Evolutionary conservation across 768 basidiomycete genomes (phyloP).

Genomic region (Serendipita sp.): DNA sequence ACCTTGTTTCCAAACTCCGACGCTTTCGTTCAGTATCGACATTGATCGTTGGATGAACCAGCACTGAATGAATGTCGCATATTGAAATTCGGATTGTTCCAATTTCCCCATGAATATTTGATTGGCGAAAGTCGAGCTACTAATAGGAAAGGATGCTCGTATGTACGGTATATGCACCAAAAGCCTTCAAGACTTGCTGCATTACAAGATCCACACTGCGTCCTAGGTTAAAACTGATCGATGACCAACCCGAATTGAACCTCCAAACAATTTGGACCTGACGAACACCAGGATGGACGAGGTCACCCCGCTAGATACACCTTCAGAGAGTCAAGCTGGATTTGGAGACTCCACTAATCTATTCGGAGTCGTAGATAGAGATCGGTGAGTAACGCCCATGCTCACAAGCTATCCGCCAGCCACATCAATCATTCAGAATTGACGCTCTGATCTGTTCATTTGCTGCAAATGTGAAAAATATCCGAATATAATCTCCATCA

Average conservation of each 20-base stretch:
- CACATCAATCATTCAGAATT: background rate
- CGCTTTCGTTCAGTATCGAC: too few species aligned
- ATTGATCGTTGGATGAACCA: too few species aligned
- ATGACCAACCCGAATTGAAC: background rate
- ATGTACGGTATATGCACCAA: too few species aligned
- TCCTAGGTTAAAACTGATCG: too few species aligned
- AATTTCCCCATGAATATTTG: too few species aligned
- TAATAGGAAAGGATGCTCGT: too few species aligned
- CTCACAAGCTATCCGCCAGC: background rate
- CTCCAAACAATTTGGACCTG: background rate
- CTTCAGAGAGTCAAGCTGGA: background rate
- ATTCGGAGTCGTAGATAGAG: background rate
- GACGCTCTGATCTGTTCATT: background rate
- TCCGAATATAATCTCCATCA: background rate
- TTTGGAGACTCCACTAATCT: constrained; percentile 1
- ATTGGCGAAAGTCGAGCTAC: too few species aligned
- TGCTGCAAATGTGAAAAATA: background rate
- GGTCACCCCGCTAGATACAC: background rate
- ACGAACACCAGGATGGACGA: background rate
- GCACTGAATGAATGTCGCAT: too few species aligned
- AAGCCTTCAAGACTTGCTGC: too few species aligned
- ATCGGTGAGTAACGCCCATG: background rate
- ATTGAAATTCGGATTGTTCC: too few species aligned
- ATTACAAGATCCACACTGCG: too few species aligned
- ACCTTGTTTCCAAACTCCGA: too few species aligned